Conservation (phyloP, 2,329 filamentous ascomycete species). For the Pezicula radicicola region DNA sequence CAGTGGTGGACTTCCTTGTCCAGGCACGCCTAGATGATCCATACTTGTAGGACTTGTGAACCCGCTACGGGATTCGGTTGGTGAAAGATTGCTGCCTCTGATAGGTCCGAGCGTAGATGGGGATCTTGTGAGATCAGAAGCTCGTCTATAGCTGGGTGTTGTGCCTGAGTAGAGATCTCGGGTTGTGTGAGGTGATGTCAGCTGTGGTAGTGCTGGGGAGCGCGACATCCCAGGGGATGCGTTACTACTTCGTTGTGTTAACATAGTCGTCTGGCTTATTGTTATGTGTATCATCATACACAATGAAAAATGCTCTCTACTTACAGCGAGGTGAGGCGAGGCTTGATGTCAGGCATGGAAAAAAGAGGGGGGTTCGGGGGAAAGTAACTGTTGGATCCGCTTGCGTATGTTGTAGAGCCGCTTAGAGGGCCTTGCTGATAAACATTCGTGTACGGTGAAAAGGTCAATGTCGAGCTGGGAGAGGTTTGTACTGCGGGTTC, state of each 20-base stretch:
- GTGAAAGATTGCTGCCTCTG: constrained; percentile 28
- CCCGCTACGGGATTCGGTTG: constrained; percentile 25
- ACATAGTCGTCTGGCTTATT: constrained; percentile 2
- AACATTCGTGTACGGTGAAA: constrained; percentile 24
- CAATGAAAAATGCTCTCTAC: constrained; percentile 14
- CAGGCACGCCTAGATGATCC: constrained; percentile 15
- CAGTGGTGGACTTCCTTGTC: constrained; percentile 29
- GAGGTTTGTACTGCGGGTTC: constrained; percentile 26
- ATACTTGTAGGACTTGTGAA: constrained; percentile 30
- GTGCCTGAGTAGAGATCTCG: constrained; percentile 28
- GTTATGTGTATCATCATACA: constrained; percentile 12
- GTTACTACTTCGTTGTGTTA: constrained; percentile 22
- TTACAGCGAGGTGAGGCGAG: constrained; percentile 27
- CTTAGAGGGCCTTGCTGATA: constrained; percentile 24
- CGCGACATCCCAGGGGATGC: constrained; percentile 28
- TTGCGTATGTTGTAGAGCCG: constrained; percentile 27
- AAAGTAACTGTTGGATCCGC: constrained; percentile 25
- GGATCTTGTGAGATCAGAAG: constrained; percentile 27
- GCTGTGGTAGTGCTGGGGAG: constrained; percentile 27
- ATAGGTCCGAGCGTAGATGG: constrained; percentile 23
- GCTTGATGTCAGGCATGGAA: constrained; percentile 31
- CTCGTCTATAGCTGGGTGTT: constrained; percentile 25
- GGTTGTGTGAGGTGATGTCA: constrained; percentile 23
- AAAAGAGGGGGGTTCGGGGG: constrained; percentile 23
- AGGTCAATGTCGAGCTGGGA: constrained; percentile 19